phyloP scores from a whole-genome alignment of 169 alveolate species.

The Eimeria acervulina region DNA sequence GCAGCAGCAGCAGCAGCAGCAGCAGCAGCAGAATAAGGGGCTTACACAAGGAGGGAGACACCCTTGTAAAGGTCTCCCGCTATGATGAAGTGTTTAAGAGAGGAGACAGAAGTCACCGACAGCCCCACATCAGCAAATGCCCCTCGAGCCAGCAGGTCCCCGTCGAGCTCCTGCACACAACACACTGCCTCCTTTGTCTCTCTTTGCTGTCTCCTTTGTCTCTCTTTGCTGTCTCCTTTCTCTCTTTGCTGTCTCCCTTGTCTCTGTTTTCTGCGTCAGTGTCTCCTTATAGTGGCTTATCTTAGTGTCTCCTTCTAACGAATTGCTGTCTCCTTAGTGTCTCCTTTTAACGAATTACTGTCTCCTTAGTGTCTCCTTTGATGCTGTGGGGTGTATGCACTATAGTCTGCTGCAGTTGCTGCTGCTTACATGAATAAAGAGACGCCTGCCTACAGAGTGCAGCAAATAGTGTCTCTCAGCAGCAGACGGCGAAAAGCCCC shows the following conservation, averaged over 20 bases:
- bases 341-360: neutral
- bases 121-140: constrained; percentile 61
- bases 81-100: constrained; percentile 3
- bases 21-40: neutral
- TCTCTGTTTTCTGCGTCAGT: neutral
- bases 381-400: no score
- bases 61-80: constrained; percentile 63
- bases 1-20: constrained; percentile 47
- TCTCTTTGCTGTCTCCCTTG: neutral
- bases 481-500: constrained; percentile 53
- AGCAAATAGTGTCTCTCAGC: constrained; percentile 66
- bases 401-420: neutral
- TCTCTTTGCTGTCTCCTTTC: neutral
- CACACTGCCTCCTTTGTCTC: neutral
- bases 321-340: neutral
- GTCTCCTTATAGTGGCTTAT: no score
- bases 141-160: constrained; percentile 71
- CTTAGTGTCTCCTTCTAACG: neutral
- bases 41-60: constrained; percentile 53
- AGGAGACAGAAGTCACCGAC: constrained; percentile 24
- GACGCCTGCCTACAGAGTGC: constrained; percentile 73
- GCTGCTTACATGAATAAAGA: constrained; percentile 57
- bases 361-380: neutral
- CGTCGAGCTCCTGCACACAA: constrained; percentile 72
- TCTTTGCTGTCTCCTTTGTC: neutral